phyloP scores from a whole-genome alignment of 192 early-diverging fungal species.

The Glomus cerebriforme region DNA sequence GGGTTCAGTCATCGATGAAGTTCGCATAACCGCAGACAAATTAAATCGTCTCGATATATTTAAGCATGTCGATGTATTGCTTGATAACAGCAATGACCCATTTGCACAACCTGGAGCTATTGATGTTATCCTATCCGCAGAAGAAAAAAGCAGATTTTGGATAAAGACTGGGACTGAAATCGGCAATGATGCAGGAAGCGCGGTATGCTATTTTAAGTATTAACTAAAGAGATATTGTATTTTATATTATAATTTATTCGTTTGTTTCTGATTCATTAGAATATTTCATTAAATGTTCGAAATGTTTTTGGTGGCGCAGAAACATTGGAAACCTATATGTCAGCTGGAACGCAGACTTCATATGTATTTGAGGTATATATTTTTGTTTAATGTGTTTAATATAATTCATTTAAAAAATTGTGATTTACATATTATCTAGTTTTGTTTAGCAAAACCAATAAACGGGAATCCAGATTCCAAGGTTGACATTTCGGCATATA shows the following conservation, averaged over 20 bases:
- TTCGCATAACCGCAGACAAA: constrained; percentile 55
- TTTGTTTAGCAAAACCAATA: constrained; percentile 65
- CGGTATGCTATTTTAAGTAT: constrained; percentile 51
- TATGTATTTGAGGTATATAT: constrained; percentile 51
- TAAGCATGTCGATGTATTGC: constrained; percentile 60
- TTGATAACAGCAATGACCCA: constrained; percentile 60
- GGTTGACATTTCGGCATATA: constrained; percentile 67
- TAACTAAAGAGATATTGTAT: neutral
- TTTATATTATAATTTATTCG: neutral
- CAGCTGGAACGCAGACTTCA: constrained; percentile 74
- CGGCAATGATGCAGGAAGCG: constrained; percentile 84
- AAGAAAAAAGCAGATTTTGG: constrained; percentile 72
- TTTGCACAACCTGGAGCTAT: constrained; percentile 50
- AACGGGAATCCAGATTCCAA: constrained; percentile 69
- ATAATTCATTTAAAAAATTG: constrained; percentile 13
- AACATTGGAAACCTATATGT: constrained; percentile 68
- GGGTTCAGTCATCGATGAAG: constrained; percentile 62
- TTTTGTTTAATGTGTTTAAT: neutral
- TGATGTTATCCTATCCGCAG: constrained; percentile 72
- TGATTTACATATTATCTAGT: constrained; percentile 46
- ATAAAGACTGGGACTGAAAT: constrained; percentile 89
- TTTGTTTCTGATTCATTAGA: constrained; percentile 31
- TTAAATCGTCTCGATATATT: constrained; percentile 72
- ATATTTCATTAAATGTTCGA: constrained; percentile 63
- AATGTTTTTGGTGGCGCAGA: constrained; percentile 93